Percentiles rank a stretch among this genome's conserved stretches.
phyloP scores from a whole-genome alignment of 2,329 filamentous ascomycete species.

The Aureobasidium mangrovei region DNA sequence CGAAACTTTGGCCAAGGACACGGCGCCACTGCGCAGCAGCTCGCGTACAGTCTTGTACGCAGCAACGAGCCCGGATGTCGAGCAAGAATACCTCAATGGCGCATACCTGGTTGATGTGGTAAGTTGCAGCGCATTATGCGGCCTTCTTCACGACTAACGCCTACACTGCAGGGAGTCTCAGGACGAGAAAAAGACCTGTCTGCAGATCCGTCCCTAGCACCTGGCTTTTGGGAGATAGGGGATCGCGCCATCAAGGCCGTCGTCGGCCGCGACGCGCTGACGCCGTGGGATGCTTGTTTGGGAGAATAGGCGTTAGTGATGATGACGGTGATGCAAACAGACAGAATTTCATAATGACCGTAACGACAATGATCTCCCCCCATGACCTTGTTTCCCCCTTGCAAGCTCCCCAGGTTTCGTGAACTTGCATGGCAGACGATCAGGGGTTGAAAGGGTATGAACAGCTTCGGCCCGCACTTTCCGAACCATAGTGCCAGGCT shows the following conservation, averaged over 20 bases:
- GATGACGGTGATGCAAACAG: neutral
- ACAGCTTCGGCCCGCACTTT: too few species aligned
- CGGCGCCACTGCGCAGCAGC: neutral
- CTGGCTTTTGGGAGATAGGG: constrained; percentile 5
- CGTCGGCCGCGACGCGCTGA: constrained; percentile 7
- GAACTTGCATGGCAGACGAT: too few species aligned
- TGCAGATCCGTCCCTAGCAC: constrained; percentile 2
- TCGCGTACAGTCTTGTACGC: constrained; percentile 4
- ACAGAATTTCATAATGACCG: neutral
- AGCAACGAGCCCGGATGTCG: constrained; percentile 1
- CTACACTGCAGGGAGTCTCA: neutral
- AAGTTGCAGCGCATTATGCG: neutral
- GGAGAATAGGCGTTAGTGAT: constrained; percentile 2
- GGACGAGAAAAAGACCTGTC: constrained; percentile 8
- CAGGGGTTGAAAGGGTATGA: too few species aligned
- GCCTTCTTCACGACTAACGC: neutral
- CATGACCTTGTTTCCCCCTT: too few species aligned
- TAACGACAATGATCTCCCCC: too few species aligned
- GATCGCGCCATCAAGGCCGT: constrained; percentile 10
- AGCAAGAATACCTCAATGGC: constrained; percentile 3
- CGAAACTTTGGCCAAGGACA: neutral
- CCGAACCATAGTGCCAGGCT: too few species aligned
- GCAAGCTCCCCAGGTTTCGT: too few species aligned
- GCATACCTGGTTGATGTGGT: constrained; percentile 9
- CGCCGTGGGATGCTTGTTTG: constrained; percentile 6